Evolutionary conservation across 2,329 filamentous ascomycete genomes (phyloP).

Genomic region (Pseudogymnoascus verrucosus): DNA sequence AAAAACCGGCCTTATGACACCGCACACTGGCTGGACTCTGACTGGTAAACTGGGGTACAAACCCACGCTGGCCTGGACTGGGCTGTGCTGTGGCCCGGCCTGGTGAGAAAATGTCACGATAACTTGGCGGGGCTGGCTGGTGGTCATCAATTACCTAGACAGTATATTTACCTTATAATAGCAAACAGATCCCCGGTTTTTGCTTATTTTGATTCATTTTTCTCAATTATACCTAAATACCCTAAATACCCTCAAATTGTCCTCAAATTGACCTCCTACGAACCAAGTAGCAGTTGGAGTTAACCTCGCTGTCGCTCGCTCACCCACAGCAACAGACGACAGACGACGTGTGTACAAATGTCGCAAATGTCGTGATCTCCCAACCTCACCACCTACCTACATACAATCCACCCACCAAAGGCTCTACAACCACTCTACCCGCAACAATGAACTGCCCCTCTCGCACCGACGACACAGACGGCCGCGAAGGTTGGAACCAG

Average conservation of each 20-base stretch:
- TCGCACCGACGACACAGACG: slow-evolving; percentile 43
- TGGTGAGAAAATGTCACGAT: neutral
- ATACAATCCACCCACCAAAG: neutral
- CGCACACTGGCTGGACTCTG: neutral
- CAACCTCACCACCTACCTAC: neutral
- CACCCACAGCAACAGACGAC: neutral
- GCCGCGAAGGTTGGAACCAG: slow-evolving; percentile 47
- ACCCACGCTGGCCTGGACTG: neutral
- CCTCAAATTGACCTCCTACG: neutral
- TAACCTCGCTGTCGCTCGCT: neutral
- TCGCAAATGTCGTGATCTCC: slow-evolving; percentile 1
- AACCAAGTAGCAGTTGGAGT: neutral
- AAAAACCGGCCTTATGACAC: neutral
- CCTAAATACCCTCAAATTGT: neutral
- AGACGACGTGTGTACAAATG: neutral
- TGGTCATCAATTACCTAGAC: neutral
- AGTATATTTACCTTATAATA: neutral
- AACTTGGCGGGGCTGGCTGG: neutral
- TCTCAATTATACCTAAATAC: neutral
- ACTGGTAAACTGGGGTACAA: neutral
- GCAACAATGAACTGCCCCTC: slow-evolving; percentile 54
- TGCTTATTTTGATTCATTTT: neutral
- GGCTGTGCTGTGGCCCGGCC: neutral
- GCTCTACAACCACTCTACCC: neutral
- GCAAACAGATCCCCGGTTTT: neutral